Conservation (phyloP, 2,329 filamentous ascomycete genomes). For the Sarocladium kiliense region DNA sequence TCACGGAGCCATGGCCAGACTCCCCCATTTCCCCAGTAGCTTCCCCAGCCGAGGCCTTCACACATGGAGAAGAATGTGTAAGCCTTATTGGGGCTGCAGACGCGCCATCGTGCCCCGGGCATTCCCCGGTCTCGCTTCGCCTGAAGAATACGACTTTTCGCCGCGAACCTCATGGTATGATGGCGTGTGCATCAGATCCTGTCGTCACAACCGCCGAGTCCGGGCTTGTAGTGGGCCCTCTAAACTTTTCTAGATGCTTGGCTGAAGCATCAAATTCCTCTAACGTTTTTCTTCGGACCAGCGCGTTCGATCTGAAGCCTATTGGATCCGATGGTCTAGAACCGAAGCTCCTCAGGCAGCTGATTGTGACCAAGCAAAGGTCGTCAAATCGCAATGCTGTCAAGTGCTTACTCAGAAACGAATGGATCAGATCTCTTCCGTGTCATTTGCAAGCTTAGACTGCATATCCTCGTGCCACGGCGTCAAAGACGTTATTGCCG, state of each 20-base stretch:
- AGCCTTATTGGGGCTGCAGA: neutral
- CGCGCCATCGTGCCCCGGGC: neutral
- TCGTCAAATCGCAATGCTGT: neutral
- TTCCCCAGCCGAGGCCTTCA: neutral
- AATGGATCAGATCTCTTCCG: too few species aligned
- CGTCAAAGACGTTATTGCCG: neutral
- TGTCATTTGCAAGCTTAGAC: neutral
- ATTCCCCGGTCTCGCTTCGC: neutral
- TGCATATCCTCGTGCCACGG: neutral
- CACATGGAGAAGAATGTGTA: neutral
- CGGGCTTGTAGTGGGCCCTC: too few species aligned
- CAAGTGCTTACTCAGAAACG: too few species aligned
- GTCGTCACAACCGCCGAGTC: neutral
- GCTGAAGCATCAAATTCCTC: too few species aligned
- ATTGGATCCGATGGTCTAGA: too few species aligned
- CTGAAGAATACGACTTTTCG: neutral
- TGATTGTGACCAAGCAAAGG: too few species aligned
- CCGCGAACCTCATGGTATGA: neutral
- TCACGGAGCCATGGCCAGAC: slow-evolving; percentile 1
- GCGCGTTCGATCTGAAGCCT: too few species aligned
- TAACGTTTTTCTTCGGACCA: too few species aligned
- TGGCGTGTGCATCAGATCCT: neutral
- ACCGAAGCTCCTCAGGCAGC: too few species aligned
- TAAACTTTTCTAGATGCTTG: too few species aligned
- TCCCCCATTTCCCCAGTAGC: slow-evolving; percentile 2